These are phyloP conservation scores for Encephalitozoon romaleae DNA, from an alignment of 371 early-diverging fungal genomes.

Conservation along the genomic window DNA sequence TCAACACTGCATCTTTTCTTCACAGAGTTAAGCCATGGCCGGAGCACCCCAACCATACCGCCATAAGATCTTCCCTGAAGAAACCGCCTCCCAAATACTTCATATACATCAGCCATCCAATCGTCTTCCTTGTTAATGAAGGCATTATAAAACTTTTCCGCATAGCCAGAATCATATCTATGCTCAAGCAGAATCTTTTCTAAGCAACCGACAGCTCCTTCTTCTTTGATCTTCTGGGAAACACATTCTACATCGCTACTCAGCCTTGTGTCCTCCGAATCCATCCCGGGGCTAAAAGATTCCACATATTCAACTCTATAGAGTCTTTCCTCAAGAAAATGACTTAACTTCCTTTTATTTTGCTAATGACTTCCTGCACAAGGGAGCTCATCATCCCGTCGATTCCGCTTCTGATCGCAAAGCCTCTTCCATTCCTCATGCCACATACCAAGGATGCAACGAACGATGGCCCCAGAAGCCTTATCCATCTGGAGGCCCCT, in stretches of 20 bases:
- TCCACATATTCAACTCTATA: neutral
- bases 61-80: neutral
- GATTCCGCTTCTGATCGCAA: neutral
- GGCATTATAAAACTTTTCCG: neutral
- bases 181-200: neutral
- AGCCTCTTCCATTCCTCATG: conserved; percentile 16
- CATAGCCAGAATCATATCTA: neutral
- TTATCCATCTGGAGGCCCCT: neutral
- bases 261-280: neutral
- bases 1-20: neutral
- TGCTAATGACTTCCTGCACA: neutral
- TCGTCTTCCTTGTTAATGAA: neutral
- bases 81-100: neutral
- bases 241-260: neutral
- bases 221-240: neutral
- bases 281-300: neutral
- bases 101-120: neutral
- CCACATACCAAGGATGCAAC: neutral
- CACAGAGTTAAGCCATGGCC: neutral
- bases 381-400: neutral
- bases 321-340: neutral
- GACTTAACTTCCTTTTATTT: neutral
- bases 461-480: neutral
- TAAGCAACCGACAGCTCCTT: neutral
- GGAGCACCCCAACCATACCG: neutral